Percentiles rank a stretch among this genome's conserved stretches.
phyloP scores from a whole-genome alignment of 345 rosid genomes.

The Lepidium africanum region DNA sequence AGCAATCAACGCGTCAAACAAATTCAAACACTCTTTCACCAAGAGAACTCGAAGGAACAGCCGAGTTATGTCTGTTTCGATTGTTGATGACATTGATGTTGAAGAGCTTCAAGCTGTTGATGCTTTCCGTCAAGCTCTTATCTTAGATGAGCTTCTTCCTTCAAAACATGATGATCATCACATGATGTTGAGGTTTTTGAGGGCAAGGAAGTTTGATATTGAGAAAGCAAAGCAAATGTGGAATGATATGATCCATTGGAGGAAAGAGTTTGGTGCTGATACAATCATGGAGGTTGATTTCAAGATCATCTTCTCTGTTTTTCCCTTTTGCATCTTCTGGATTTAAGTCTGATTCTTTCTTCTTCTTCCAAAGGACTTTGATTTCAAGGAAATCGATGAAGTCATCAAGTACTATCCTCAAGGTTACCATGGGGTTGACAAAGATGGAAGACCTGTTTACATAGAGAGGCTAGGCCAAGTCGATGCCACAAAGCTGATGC shows the following conservation, averaged over 20 bases:
- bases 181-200: constrained; percentile 84
- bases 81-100: constrained; percentile 52
- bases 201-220: constrained; percentile 80
- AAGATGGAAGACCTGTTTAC: constrained; percentile 80
- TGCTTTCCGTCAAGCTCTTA: constrained; percentile 79
- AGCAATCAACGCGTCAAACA: constrained; percentile 72
- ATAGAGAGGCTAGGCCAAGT: constrained; percentile 82
- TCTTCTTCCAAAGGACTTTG: constrained; percentile 55
- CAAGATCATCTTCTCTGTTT: not conserved
- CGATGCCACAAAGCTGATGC: constrained; percentile 73
- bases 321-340: not conserved
- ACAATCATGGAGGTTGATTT: constrained; percentile 60
- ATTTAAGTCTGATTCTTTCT: not conserved
- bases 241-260: constrained; percentile 84
- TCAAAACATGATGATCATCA: constrained; percentile 70
- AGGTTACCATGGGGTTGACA: constrained; percentile 91
- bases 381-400: constrained; percentile 66
- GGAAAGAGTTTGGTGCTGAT: constrained; percentile 75
- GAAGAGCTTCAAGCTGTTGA: constrained; percentile 85
- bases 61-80: constrained; percentile 55
- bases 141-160: constrained; percentile 74
- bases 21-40: constrained; percentile 65
- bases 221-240: constrained; percentile 95
- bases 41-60: constrained; percentile 59
- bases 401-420: constrained; percentile 82